Evolutionary conservation across 1,284 basidiomycete species (phyloP).

Genomic region (Cryptococcus hybrid): DNA sequence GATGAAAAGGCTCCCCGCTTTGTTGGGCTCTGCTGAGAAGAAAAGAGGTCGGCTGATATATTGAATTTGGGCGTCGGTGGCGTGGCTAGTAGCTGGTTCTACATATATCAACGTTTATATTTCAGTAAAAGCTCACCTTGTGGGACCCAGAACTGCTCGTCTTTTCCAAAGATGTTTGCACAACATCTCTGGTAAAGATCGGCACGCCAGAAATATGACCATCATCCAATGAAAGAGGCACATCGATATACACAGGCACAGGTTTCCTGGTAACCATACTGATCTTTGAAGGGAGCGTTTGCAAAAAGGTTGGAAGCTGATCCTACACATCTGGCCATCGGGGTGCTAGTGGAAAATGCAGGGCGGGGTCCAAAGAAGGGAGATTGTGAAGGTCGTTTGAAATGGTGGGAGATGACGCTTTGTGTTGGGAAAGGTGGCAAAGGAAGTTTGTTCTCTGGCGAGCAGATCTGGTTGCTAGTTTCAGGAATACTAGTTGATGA

Average conservation of each 20-base stretch:
- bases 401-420: background rate
- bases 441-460: background rate
- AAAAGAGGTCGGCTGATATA: background rate
- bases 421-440: background rate
- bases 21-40: background rate
- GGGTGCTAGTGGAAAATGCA: background rate
- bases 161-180: background rate
- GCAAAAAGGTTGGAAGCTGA: background rate
- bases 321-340: background rate
- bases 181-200: background rate
- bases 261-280: background rate
- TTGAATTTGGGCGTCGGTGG: slow-evolving; percentile 6
- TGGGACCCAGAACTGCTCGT: background rate
- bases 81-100: background rate
- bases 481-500: background rate
- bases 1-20: background rate
- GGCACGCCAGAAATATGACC: background rate
- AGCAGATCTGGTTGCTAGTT: background rate
- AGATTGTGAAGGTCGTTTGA: background rate
- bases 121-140: background rate
- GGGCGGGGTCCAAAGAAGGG: background rate
- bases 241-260: background rate
- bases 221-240: background rate
- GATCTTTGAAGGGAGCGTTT: background rate
- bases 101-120: background rate